Conservation (phyloP, 2,329 filamentous ascomycete genomes). For the Claviceps africana region DNA sequence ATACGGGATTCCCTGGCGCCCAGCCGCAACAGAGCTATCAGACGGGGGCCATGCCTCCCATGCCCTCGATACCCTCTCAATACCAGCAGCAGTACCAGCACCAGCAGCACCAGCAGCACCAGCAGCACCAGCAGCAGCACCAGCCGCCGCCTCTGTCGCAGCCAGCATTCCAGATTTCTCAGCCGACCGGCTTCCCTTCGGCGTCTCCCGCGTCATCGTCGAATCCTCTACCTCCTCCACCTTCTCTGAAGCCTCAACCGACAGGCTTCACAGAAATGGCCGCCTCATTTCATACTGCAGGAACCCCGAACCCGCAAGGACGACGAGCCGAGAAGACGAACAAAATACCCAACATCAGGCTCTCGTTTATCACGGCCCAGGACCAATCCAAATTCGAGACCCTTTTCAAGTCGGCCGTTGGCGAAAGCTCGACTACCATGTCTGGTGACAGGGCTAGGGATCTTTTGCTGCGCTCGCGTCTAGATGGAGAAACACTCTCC, state of each 20-base stretch:
- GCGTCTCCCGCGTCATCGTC: constrained; percentile 36
- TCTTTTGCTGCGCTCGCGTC: constrained; percentile 72
- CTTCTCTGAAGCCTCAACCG: constrained; percentile 50
- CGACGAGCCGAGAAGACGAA: constrained; percentile 39
- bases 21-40: constrained; percentile 47
- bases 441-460: constrained; percentile 88
- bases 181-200: constrained; percentile 28
- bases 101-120: constrained; percentile 33
- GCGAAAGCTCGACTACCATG: constrained; percentile 70
- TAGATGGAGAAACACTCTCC: constrained; percentile 75
- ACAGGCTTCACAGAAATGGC: constrained; percentile 55
- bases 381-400: constrained; percentile 97
- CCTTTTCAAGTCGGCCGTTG: constrained; percentile 88
- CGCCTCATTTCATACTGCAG: constrained; percentile 46
- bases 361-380: constrained; percentile 89
- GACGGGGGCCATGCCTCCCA: constrained; percentile 40
- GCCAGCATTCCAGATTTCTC: constrained; percentile 25
- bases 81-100: constrained; percentile 46
- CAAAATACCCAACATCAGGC: constrained; percentile 83
- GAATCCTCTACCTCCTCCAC: constrained; percentile 35
- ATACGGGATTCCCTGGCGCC: constrained; percentile 46
- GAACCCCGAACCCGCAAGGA: constrained; percentile 29
- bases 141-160: constrained; percentile 14
- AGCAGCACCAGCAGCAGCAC: constrained; percentile 34
- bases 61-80: constrained; percentile 46